These are phyloP conservation scores for Nigrospora osmanthi DNA, from an alignment of 2,329 filamentous ascomycete genomes.

Conservation along the genomic window DNA sequence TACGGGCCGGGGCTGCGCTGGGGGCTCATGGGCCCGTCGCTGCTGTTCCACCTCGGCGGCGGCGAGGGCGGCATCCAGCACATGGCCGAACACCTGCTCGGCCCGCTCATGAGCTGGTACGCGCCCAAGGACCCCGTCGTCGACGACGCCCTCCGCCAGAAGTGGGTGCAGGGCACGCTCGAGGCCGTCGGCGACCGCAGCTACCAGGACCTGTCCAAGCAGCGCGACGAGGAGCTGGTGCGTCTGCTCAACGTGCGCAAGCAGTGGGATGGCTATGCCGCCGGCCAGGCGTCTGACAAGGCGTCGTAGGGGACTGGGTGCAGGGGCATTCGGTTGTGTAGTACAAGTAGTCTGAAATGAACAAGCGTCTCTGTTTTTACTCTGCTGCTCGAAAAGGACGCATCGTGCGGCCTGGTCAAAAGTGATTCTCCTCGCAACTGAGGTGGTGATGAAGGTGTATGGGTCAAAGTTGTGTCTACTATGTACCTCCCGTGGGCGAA, in stretches of 20 bases:
- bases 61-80: constrained; percentile 9
- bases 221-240: constrained; percentile 11
- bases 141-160: constrained; percentile 9
- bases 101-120: constrained; percentile 12
- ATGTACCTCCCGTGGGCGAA: too few species aligned
- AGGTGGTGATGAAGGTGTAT: too few species aligned
- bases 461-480: too few species aligned
- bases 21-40: constrained; percentile 11
- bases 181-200: constrained; percentile 5
- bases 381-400: too few species aligned
- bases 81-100: constrained; percentile 11
- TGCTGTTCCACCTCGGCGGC: constrained; percentile 11
- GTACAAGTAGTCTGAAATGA: too few species aligned
- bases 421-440: too few species aligned
- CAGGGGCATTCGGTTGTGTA: too few species aligned
- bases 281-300: too few species aligned
- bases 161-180: constrained; percentile 10
- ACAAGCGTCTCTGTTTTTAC: too few species aligned
- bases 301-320: too few species aligned
- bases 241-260: constrained; percentile 8
- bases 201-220: constrained; percentile 7
- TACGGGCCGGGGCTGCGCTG: constrained; percentile 10
- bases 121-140: constrained; percentile 10
- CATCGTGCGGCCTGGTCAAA: too few species aligned
- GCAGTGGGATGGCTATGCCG: constrained; percentile 9